phyloP scores from a whole-genome alignment of 2,329 filamentous ascomycete genomes.

The Microcyclosporella mali region DNA sequence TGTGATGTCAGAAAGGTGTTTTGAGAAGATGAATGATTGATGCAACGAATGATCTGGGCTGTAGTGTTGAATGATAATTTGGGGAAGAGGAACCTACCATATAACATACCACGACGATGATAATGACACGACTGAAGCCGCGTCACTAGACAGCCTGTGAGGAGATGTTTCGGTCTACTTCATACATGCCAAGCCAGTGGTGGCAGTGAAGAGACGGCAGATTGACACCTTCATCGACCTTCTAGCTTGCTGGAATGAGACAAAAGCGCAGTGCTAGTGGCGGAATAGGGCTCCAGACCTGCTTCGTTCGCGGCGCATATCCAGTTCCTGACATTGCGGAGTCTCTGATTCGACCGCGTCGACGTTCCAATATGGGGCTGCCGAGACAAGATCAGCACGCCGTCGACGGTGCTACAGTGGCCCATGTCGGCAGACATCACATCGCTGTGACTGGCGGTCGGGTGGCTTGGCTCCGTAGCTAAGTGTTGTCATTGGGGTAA shows the following conservation, averaged over 20 bases:
- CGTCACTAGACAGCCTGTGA: not conserved
- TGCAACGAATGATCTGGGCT: too few species aligned
- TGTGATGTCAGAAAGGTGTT: too few species aligned
- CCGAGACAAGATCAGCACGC: too few species aligned
- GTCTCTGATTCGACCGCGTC: not conserved
- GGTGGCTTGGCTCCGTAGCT: too few species aligned
- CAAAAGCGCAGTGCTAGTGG: not conserved
- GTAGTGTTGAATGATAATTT: not conserved
- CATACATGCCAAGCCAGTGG: conserved; percentile 3
- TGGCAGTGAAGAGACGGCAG: not conserved
- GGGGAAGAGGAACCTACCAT: not conserved
- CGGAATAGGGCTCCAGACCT: not conserved
- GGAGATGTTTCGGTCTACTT: not conserved
- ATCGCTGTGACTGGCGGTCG: too few species aligned
- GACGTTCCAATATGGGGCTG: too few species aligned
- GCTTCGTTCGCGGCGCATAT: not conserved
- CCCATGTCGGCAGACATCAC: too few species aligned
- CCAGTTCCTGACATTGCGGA: not conserved
- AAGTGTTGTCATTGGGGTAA: too few species aligned
- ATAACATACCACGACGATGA: not conserved
- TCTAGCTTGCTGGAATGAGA: not conserved
- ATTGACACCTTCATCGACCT: too few species aligned
- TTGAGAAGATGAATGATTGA: not conserved
- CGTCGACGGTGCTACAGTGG: too few species aligned
- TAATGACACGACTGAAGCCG: not conserved